A percentile compares a stretch with the other conserved stretches of the same genome.
Conservation (phyloP, 805 yeast species). For the Wickerhamiella domercqiae region DNA sequence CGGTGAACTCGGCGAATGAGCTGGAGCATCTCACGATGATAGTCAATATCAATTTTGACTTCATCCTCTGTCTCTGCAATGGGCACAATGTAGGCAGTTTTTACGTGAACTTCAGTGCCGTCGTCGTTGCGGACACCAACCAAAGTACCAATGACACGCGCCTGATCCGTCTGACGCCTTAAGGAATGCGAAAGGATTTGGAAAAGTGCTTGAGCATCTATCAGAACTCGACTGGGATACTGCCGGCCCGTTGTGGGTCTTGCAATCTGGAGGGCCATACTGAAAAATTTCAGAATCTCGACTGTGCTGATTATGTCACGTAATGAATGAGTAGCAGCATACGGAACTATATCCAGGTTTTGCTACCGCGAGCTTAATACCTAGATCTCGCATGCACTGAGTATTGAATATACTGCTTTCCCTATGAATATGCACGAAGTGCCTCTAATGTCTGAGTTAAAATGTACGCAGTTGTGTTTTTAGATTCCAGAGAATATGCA, state of each 20-base stretch:
- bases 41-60: constrained; percentile 60
- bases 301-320: too few species aligned
- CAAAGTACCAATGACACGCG: constrained; percentile 65
- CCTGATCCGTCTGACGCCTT: constrained; percentile 38
- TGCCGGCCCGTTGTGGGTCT: constrained; percentile 15
- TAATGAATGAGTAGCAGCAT: too few species aligned
- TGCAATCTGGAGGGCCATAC: constrained; percentile 11
- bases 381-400: too few species aligned
- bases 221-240: constrained; percentile 27
- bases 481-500: too few species aligned
- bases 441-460: too few species aligned
- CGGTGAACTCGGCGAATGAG: constrained; percentile 67
- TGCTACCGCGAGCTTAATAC: too few species aligned
- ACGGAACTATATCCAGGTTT: too few species aligned
- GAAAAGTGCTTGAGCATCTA: constrained; percentile 58
- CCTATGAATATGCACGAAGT: too few species aligned
- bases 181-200: constrained; percentile 59
- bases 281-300: background rate
- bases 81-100: constrained; percentile 69
- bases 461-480: too few species aligned
- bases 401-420: too few species aligned
- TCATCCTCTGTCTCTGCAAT: constrained; percentile 62
- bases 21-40: constrained; percentile 53
- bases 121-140: constrained; percentile 74
- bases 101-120: constrained; percentile 56